phyloP scores from a whole-genome alignment of 768 basidiomycete genomes.

The Phylloporus sp. region DNA sequence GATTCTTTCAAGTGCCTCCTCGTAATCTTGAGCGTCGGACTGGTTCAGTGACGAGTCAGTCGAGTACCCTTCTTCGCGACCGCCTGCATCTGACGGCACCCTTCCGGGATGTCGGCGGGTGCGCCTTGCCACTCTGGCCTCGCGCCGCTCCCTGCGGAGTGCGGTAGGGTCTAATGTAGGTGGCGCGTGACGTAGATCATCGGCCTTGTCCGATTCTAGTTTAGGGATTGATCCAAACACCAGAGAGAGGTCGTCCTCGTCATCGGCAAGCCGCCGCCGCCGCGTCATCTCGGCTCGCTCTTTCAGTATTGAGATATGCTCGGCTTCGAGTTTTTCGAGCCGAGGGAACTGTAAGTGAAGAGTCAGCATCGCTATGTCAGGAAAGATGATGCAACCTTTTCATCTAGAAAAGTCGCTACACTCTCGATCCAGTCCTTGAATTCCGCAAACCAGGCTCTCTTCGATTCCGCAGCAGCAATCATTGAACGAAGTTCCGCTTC shows the following conservation, averaged over 20 bases:
- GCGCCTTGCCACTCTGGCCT: conserved; percentile 56
- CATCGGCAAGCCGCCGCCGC: conserved; percentile 66
- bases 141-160: conserved; percentile 49
- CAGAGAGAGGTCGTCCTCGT: conserved; percentile 71
- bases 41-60: conserved; percentile 73
- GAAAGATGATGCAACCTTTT: conserved; percentile 53
- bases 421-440: conserved; percentile 80
- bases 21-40: conserved; percentile 66
- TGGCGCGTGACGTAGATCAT: conserved; percentile 57
- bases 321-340: conserved; percentile 74
- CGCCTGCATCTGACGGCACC: conserved; percentile 20
- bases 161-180: conserved; percentile 43
- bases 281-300: conserved; percentile 69
- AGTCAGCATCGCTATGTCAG: not conserved
- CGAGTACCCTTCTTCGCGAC: conserved; percentile 74
- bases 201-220: conserved; percentile 41
- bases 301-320: conserved; percentile 64
- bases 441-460: conserved; percentile 74
- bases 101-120: conserved; percentile 37
- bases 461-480: conserved; percentile 68
- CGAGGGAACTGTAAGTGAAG: conserved; percentile 54
- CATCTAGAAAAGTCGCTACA: conserved; percentile 81
- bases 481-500: conserved; percentile 72
- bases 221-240: conserved; percentile 55
- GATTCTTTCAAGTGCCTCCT: conserved; percentile 53